These are phyloP conservation scores for Hemisphaericaspora xylanilytica DNA, from an alignment of 1,139 yeast genomes.

Conservation along the genomic window DNA sequence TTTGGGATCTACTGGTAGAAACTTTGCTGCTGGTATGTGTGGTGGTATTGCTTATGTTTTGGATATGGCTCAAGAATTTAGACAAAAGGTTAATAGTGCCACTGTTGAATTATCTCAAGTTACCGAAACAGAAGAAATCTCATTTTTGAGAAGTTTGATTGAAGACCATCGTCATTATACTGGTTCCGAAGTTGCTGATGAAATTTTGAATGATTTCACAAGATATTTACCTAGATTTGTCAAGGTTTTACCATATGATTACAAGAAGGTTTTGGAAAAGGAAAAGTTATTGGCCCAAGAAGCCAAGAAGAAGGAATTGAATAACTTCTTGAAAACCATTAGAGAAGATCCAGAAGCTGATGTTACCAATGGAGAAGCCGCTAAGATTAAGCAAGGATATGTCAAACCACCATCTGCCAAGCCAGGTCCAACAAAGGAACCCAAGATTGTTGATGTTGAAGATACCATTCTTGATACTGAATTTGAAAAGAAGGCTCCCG, in stretches of 20 bases:
- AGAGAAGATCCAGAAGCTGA: conserved; percentile 82
- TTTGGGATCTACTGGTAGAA: conserved; percentile 87
- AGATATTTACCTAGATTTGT: conserved; percentile 86
- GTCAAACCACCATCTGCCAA: conserved; percentile 31
- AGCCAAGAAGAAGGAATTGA: conserved; percentile 62
- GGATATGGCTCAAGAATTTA: conserved; percentile 92
- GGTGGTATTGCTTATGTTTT: conserved; percentile 98
- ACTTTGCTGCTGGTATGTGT: conserved; percentile 99
- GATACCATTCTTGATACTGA: conserved; percentile 76
- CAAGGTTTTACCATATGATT: conserved; percentile 89
- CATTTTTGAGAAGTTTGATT: conserved; percentile 86
- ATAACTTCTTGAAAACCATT: conserved; percentile 59
- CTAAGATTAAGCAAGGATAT: conserved; percentile 49
- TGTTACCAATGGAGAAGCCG: conserved; percentile 82
- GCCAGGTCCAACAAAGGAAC: conserved; percentile 56
- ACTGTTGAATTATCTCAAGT: conserved; percentile 78
- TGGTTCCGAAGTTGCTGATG: conserved; percentile 84
- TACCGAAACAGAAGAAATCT: conserved; percentile 88
- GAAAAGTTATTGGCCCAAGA: conserved; percentile 69
- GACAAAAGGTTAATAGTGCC: conserved; percentile 67
- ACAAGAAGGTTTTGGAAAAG: conserved; percentile 81
- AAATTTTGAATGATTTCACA: conserved; percentile 81
- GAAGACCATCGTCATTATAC: conserved; percentile 97
- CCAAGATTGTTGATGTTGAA: conserved; percentile 84
- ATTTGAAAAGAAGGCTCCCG: conserved; percentile 60